Evolutionary conservation across 371 early-diverging fungal species (phyloP).

Genomic region (Blastocladiella emersonii): DNA sequence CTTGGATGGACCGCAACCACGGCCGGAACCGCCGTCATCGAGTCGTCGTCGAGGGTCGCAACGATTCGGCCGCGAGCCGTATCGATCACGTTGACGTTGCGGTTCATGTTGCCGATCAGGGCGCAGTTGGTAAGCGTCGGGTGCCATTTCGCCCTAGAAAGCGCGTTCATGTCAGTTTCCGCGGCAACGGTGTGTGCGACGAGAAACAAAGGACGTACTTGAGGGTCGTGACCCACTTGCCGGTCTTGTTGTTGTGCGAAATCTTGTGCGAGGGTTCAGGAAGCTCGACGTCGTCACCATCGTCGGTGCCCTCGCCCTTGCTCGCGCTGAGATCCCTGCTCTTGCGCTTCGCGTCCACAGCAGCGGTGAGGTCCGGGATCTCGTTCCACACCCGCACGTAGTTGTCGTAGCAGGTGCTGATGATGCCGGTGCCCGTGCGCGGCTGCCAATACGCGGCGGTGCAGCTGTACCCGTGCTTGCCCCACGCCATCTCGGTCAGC

Average conservation of each 20-base stretch:
- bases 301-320: not conserved
- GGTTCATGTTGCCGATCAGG: not conserved
- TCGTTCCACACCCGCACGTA: not conserved
- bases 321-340: too few species aligned
- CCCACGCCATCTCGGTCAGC: not conserved
- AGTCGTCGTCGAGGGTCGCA: not conserved
- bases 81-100: not conserved
- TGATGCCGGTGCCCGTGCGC: not conserved
- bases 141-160: not conserved
- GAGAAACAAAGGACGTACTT: not conserved
- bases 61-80: not conserved
- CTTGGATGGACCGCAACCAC: slow-evolving; percentile 1
- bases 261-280: not conserved
- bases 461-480: slow-evolving; percentile 1
- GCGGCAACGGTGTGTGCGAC: not conserved
- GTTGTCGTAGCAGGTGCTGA: not conserved
- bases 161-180: not conserved
- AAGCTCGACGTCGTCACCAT: not conserved
- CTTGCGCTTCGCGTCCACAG: not conserved
- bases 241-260: slow-evolving; percentile 3
- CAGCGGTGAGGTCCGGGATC: not conserved
- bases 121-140: not conserved
- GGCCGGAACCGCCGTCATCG: not conserved
- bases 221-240: not conserved
- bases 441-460: slow-evolving; percentile 1